phyloP scores from a whole-genome alignment of 1,139 yeast species.

The Taphrina confusa region DNA sequence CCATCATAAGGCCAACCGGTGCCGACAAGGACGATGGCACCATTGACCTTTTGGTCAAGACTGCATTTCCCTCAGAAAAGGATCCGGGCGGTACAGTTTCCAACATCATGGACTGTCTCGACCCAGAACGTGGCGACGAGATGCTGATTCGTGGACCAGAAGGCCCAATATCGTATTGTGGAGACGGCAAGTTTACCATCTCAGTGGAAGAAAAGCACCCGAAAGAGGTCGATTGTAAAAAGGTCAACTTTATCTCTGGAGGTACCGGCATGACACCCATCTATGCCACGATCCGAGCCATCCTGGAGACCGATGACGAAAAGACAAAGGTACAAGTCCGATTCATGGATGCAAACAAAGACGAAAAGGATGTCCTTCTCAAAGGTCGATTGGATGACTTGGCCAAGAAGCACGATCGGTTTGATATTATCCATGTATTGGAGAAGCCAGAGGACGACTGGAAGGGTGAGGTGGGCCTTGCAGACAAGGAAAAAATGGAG shows the following conservation, averaged over 20 bases:
- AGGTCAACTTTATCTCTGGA: constrained; percentile 26
- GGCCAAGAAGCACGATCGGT: constrained; percentile 6
- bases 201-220: constrained; percentile 1
- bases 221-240: neutral
- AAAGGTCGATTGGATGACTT: neutral
- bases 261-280: constrained; percentile 34
- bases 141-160: constrained; percentile 26
- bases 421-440: constrained; percentile 17
- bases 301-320: constrained; percentile 22
- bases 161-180: constrained; percentile 21
- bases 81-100: constrained; percentile 29
- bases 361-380: constrained; percentile 19
- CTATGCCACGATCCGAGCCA: constrained; percentile 20
- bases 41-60: constrained; percentile 22
- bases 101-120: constrained; percentile 21
- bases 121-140: constrained; percentile 25
- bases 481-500: constrained; percentile 23
- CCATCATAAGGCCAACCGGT: constrained; percentile 23
- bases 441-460: constrained; percentile 16
- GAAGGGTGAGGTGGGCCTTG: constrained; percentile 17
- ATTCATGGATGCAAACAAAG: constrained; percentile 22
- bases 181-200: constrained; percentile 18
- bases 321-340: neutral
- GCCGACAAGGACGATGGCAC: constrained; percentile 29
- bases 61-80: constrained; percentile 24